A percentile compares a stretch with the other conserved stretches of the same genome.
phyloP scores from a whole-genome alignment of 2,329 filamentous ascomycete genomes.

The Proliferodiscus dingleyae region DNA sequence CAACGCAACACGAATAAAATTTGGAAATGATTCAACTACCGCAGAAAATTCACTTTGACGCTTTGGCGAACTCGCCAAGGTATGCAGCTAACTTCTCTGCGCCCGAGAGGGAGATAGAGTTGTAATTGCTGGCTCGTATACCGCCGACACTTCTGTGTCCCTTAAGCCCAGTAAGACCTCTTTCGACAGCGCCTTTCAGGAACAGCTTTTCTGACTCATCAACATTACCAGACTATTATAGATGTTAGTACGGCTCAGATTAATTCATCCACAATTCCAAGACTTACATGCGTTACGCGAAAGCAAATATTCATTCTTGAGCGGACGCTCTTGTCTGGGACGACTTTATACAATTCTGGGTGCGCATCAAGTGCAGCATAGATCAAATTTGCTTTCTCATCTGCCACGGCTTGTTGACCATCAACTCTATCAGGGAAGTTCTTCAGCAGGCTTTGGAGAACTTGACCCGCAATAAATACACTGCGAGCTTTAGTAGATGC shows the following conservation, averaged over 20 bases:
- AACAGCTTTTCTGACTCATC: constrained; percentile 75
- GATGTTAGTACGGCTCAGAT: constrained; percentile 3
- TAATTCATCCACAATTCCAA: neutral
- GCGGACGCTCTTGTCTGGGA: constrained; percentile 69
- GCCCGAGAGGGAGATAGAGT: constrained; percentile 66
- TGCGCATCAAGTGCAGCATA: constrained; percentile 74
- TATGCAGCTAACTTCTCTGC: constrained; percentile 65
- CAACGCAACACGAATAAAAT: neutral
- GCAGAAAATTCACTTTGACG: neutral
- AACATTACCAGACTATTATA: constrained; percentile 42
- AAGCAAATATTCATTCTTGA: constrained; percentile 97
- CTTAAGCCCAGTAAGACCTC: constrained; percentile 73
- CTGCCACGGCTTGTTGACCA: constrained; percentile 69
- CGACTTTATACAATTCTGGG: constrained; percentile 68
- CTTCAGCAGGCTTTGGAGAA: constrained; percentile 69
- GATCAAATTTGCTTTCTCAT: constrained; percentile 70
- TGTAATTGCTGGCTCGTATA: constrained; percentile 85
- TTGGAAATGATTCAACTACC: neutral
- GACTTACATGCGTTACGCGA: constrained; percentile 52
- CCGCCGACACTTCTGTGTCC: constrained; percentile 85
- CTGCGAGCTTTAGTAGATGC: constrained; percentile 36
- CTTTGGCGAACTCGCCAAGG: constrained; percentile 48
- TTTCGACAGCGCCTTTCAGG: constrained; percentile 63
- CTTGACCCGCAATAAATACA: constrained; percentile 84
- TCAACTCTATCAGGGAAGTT: constrained; percentile 64